Evolutionary conservation across 225 moss, liverwort and hornwort genomes (phyloP).

Genomic region (Pseudoscleropodium purum): DNA sequence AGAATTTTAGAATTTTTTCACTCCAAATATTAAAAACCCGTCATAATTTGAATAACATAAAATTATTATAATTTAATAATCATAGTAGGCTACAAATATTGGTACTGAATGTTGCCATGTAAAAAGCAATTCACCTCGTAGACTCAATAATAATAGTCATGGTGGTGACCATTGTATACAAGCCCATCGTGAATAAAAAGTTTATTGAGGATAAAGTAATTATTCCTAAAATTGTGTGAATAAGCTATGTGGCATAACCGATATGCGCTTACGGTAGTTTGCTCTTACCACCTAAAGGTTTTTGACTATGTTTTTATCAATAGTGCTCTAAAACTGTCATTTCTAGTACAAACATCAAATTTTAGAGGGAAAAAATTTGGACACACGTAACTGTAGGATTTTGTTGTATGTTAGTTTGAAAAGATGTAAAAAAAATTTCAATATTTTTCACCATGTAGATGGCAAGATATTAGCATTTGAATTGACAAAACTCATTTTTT

Average conservation of each 20-base stretch:
- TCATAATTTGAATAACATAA: not conserved
- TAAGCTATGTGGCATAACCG: not conserved
- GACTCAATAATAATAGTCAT: not conserved
- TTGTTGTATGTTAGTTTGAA: too few species aligned
- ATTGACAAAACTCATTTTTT: too few species aligned
- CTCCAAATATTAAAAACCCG: not conserved
- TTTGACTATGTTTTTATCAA: too few species aligned
- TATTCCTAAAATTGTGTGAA: rapidly evolving
- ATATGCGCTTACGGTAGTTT: not conserved
- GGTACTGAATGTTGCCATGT: too few species aligned
- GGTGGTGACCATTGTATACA: rapidly evolving
- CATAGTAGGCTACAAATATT: not conserved
- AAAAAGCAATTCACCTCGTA: rapidly evolving
- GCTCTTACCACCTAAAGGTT: too few species aligned
- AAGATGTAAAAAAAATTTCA: too few species aligned
- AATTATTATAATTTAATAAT: not conserved
- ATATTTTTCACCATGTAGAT: too few species aligned
- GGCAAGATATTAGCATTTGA: too few species aligned
- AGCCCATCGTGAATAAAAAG: not conserved
- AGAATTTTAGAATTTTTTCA: not conserved
- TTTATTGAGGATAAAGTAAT: not conserved
- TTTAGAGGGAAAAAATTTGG: too few species aligned
- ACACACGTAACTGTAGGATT: too few species aligned
- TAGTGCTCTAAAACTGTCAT: too few species aligned
- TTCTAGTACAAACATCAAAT: too few species aligned